Percentiles rank a stretch among this genome's conserved stretches.
phyloP scores from a whole-genome alignment of 2,329 filamentous ascomycete genomes.

The Hypoxylon sp. region DNA sequence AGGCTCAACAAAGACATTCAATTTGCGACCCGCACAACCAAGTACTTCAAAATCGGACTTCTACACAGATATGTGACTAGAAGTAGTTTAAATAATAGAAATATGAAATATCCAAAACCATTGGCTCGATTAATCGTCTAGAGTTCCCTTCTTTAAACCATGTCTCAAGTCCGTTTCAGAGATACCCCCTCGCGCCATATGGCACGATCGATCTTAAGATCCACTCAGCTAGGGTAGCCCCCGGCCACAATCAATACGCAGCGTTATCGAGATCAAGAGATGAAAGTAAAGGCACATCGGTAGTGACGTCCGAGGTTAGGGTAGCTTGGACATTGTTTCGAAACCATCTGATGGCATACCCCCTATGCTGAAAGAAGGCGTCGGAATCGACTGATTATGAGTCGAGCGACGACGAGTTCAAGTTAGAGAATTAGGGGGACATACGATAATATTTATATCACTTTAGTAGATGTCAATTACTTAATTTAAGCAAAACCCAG shows the following conservation, averaged over 20 bases:
- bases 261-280: neutral
- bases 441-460: neutral
- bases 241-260: neutral
- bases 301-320: conserved; percentile 5
- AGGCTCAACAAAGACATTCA: conserved; percentile 17
- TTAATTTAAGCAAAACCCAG: conserved; percentile 32
- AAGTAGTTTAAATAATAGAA: neutral
- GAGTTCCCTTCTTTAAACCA: conserved; percentile 22
- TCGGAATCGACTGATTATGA: conserved; percentile 46
- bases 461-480: neutral
- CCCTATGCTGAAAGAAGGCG: conserved; percentile 23
- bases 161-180: conserved; percentile 43
- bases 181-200: conserved; percentile 33
- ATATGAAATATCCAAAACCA: neutral
- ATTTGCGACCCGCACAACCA: neutral
- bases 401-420: conserved; percentile 39
- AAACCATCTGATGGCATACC: conserved; percentile 33
- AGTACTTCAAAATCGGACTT: neutral
- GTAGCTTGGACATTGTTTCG: conserved; percentile 39
- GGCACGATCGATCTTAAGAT: conserved; percentile 30
- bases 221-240: conserved; percentile 8
- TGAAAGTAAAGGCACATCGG: neutral
- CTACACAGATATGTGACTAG: neutral
- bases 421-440: conserved; percentile 27
- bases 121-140: conserved; percentile 10